Evolutionary conservation across 1,284 basidiomycete species (phyloP).

Genomic region (Albatrellus sp.): DNA sequence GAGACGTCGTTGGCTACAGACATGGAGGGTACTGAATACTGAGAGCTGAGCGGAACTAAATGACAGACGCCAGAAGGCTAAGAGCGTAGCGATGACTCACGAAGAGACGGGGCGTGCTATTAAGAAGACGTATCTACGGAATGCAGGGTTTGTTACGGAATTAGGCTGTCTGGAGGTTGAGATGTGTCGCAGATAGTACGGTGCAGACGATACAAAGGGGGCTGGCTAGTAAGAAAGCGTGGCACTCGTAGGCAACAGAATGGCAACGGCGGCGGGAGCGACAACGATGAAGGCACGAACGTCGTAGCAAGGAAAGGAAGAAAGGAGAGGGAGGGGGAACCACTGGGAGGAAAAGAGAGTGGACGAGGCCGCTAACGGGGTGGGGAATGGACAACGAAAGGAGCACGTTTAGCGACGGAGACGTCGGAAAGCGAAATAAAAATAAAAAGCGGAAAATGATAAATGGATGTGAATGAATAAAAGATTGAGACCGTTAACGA

Average conservation of each 20-base stretch:
- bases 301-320: slow-evolving; percentile 4
- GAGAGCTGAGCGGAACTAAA: not conserved
- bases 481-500: slow-evolving; percentile 6
- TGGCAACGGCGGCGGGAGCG: slow-evolving; percentile 2
- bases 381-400: not conserved
- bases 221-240: slow-evolving; percentile 5
- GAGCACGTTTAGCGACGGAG: slow-evolving; percentile 5
- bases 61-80: not conserved
- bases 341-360: slow-evolving; percentile 3
- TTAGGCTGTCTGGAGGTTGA: slow-evolving; percentile 1
- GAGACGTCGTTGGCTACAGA: slow-evolving; percentile 34
- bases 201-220: not conserved
- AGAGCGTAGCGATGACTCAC: not conserved
- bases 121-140: not conserved
- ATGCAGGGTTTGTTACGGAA: slow-evolving; percentile 1
- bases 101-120: not conserved
- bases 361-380: too few species aligned
- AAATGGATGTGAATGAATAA: not conserved
- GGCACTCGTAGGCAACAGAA: slow-evolving; percentile 2
- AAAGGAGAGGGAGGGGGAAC: slow-evolving; percentile 1
- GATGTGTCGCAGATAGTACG: not conserved
- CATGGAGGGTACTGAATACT: slow-evolving; percentile 24
- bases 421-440: slow-evolving; percentile 10
- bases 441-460: slow-evolving; percentile 9
- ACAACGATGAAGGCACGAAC: not conserved